Conservation (phyloP, 2,329 filamentous ascomycete genomes). For the Claviceps cyperi region DNA sequence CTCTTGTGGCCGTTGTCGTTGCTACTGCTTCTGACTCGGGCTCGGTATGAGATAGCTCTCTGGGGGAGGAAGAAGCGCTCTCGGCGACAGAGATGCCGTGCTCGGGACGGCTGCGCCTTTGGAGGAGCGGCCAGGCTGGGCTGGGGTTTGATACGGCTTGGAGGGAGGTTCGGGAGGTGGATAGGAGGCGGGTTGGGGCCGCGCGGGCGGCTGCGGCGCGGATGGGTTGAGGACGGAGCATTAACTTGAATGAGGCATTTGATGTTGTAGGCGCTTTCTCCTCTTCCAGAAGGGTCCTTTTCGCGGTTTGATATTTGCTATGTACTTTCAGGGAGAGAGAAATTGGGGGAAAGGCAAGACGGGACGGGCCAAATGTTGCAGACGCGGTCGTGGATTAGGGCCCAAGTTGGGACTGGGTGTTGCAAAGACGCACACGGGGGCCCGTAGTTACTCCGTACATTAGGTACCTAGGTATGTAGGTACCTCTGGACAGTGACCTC, state of each 20-base stretch:
- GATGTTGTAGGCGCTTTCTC: background rate
- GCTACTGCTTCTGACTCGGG: background rate
- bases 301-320: too few relatives aligned
- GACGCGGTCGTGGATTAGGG: background rate
- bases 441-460: too few relatives aligned
- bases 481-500: too few relatives aligned
- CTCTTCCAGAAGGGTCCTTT: background rate
- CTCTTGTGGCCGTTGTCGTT: background rate
- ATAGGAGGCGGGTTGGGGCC: background rate
- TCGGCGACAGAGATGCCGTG: background rate
- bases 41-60: background rate
- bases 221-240: slow-evolving; percentile 18
- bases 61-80: background rate
- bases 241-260: slow-evolving; percentile 7
- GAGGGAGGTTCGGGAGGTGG: background rate
- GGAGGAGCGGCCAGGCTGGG: slow-evolving; percentile 5
- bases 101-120: background rate
- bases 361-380: background rate
- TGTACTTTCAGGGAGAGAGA: too few relatives aligned
- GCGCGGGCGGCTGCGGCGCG: slow-evolving; percentile 11
- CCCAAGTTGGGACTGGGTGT: too few relatives aligned
- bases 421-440: too few relatives aligned
- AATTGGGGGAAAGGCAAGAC: background rate
- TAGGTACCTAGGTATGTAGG: too few relatives aligned
- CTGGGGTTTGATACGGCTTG: background rate